Evolutionary conservation across 2,329 filamentous ascomycete genomes (phyloP).

Genomic region (Arthrinium phaeospermum): DNA sequence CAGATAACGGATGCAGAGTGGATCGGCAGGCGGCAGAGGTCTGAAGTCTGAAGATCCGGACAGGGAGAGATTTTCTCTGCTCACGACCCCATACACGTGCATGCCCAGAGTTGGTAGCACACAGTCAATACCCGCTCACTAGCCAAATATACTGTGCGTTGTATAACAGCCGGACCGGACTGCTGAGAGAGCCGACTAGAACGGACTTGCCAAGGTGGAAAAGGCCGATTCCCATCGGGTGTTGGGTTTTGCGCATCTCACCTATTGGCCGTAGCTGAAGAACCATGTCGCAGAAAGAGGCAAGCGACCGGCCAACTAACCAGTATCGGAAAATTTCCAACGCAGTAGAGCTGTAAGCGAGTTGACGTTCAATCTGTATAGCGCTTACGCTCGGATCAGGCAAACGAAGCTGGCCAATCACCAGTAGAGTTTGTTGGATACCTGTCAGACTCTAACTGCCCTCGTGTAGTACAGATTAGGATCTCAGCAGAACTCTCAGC

Average conservation of each 20-base stretch:
- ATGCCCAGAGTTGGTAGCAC: background rate
- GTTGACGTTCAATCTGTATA: background rate
- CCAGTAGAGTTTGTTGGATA: background rate
- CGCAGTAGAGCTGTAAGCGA: background rate
- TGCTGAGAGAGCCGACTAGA: background rate
- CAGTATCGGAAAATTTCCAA: background rate
- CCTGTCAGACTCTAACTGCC: background rate
- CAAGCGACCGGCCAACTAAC: background rate
- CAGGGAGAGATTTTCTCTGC: background rate
- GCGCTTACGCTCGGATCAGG: constrained; percentile 5
- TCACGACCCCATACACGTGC: background rate
- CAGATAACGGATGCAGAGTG: constrained; percentile 11
- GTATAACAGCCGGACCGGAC: background rate
- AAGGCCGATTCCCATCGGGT: background rate
- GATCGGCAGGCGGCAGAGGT: background rate
- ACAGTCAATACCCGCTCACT: background rate
- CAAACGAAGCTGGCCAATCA: background rate
- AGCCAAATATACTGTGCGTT: constrained; percentile 1
- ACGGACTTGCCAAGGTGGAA: background rate
- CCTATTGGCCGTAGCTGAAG: background rate
- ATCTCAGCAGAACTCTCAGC: constrained; percentile 1
- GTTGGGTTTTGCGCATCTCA: background rate
- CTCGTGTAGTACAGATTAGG: background rate
- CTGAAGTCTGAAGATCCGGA: background rate
- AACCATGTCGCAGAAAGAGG: background rate